Percentiles rank a stretch among this genome's conserved stretches.
Conservation (phyloP, 2,329 filamentous ascomycete species). For the Pseudocercospora macadamiae region DNA sequence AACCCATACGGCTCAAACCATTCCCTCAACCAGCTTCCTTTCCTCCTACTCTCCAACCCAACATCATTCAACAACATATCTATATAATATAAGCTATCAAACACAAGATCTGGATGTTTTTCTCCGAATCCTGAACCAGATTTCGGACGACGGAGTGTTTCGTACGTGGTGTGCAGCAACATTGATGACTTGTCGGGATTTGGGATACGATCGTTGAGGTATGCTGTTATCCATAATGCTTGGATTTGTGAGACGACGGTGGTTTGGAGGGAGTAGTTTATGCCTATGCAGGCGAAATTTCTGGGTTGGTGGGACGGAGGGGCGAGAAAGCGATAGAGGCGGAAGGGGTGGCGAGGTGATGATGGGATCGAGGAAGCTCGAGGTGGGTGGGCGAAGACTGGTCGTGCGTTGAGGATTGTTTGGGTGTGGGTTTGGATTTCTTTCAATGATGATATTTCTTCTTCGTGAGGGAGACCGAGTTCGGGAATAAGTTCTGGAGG, state of each 20-base stretch:
- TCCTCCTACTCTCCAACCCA: slow-evolving; percentile 7
- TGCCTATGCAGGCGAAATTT: slow-evolving; percentile 12
- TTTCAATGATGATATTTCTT: not conserved
- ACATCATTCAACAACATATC: slow-evolving; percentile 14
- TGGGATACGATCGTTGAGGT: slow-evolving; percentile 4
- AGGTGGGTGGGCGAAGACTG: not conserved
- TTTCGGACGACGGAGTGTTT: slow-evolving; percentile 2
- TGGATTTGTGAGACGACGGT: slow-evolving; percentile 9
- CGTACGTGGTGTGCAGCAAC: slow-evolving; percentile 10
- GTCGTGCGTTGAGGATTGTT: not conserved
- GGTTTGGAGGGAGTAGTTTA: slow-evolving; percentile 12
- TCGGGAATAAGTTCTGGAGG: not conserved
- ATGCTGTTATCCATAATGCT: slow-evolving; percentile 19
- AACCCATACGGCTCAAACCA: slow-evolving; percentile 7
- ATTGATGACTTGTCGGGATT: not conserved
- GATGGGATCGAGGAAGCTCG: not conserved
- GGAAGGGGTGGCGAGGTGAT: not conserved
- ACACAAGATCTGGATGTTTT: slow-evolving; percentile 13
- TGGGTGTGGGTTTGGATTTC: not conserved
- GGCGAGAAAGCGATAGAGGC: slow-evolving; percentile 13
- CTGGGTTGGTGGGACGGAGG: not conserved
- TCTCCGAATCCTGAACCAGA: slow-evolving; percentile 7
- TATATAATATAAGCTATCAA: slow-evolving; percentile 17
- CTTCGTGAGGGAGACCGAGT: not conserved
- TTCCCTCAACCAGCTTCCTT: slow-evolving; percentile 1